Percentiles rank a stretch among this genome's conserved stretches.
These are phyloP conservation scores for Elsinoe arachidis DNA, from an alignment of 2,329 filamentous ascomycete species.

Conservation along the genomic window DNA sequence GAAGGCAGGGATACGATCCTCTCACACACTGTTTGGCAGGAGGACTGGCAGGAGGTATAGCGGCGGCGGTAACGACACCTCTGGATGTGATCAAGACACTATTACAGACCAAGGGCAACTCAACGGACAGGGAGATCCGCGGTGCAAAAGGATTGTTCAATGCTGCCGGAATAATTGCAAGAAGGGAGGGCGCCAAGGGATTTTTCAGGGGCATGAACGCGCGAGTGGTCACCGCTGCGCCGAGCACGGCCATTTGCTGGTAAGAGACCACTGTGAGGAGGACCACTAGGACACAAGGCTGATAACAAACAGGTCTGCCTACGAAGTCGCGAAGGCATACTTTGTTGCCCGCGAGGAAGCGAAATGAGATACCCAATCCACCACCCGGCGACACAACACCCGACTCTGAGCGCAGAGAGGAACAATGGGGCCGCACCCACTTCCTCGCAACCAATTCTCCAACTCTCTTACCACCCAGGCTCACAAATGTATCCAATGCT, in stretches of 20 bases:
- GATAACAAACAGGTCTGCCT: conserved; percentile 46
- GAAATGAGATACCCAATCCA: conserved; percentile 16
- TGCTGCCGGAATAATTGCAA: conserved; percentile 72
- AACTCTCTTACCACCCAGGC: too few species aligned
- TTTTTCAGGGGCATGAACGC: conserved; percentile 93
- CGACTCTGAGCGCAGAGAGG: not conserved
- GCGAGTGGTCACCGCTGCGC: conserved; percentile 91
- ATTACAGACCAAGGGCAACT: conserved; percentile 83
- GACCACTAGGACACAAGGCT: not conserved
- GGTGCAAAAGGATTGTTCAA: conserved; percentile 75
- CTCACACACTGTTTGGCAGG: conserved; percentile 89
- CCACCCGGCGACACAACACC: not conserved
- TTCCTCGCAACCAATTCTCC: not conserved
- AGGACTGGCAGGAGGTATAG: conserved; percentile 84
- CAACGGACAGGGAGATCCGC: conserved; percentile 69
- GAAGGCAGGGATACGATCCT: conserved; percentile 69
- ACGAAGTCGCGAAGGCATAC: conserved; percentile 61
- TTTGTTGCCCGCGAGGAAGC: conserved; percentile 42
- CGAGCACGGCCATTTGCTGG: conserved; percentile 99
- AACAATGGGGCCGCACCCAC: not conserved
- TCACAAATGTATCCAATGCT: too few species aligned
- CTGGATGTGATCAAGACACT: conserved; percentile 98
- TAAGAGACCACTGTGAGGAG: conserved; percentile 35
- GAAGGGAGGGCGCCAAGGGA: conserved; percentile 71
- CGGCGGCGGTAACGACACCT: conserved; percentile 86